These are phyloP conservation scores for Aspergillus ibericus DNA, from an alignment of 2,329 filamentous ascomycete species.

Conservation along the genomic window DNA sequence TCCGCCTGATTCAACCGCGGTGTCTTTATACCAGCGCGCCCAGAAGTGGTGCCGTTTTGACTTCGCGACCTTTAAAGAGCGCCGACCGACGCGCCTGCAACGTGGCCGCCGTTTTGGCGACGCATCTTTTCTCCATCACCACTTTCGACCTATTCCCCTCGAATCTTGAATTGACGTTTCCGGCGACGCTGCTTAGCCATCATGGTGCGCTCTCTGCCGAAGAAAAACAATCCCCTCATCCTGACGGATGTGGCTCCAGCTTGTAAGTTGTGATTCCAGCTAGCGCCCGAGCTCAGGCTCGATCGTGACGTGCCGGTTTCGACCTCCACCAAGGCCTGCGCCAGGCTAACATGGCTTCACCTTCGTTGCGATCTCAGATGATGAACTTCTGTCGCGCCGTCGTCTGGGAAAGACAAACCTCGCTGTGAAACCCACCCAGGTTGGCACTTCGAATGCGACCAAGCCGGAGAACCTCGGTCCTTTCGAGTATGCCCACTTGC, in stretches of 20 bases:
- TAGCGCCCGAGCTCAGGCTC: conserved; percentile 16
- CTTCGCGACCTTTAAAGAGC: conserved; percentile 24
- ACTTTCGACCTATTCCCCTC: conserved; percentile 14
- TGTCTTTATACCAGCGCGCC: conserved; percentile 8
- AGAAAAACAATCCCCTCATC: conserved; percentile 49
- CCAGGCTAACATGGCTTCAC: conserved; percentile 17
- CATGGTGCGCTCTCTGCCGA: conserved; percentile 48
- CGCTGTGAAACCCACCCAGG: conserved; percentile 73
- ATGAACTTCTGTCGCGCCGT: conserved; percentile 76
- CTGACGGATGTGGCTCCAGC: conserved; percentile 43
- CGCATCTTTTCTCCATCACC: conserved; percentile 26
- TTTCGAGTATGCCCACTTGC: conserved; percentile 95
- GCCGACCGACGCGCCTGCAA: conserved; percentile 43
- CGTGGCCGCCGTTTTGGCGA: conserved; percentile 42
- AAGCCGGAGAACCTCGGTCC: conserved; percentile 73
- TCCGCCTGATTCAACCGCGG: conserved; percentile 11
- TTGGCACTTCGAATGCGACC: conserved; percentile 68
- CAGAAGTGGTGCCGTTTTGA: conserved; percentile 12
- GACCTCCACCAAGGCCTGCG: conserved; percentile 1
- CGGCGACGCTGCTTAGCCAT: conserved; percentile 14
- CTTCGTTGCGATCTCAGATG: conserved; percentile 50
- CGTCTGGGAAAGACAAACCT: conserved; percentile 92
- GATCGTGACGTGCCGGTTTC: not conserved
- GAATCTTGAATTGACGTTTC: conserved; percentile 10
- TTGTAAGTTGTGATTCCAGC: conserved; percentile 40